phyloP scores from a whole-genome alignment of 306 rosid genomes.

The Cicer cuneatum region DNA sequence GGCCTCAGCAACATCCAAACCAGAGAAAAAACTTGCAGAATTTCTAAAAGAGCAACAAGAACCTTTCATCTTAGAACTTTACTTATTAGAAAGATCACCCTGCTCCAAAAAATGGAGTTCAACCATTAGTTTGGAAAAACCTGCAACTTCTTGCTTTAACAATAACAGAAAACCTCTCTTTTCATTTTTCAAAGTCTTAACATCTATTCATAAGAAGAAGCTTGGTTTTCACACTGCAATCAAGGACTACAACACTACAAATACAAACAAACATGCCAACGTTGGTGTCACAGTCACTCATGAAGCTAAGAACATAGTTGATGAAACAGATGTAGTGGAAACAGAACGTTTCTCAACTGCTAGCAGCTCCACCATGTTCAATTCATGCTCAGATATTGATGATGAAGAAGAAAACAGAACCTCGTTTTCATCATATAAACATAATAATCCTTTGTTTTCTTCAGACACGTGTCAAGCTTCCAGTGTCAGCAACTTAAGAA shows the following conservation, averaged over 20 bases:
- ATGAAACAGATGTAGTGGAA: conserved; percentile 46
- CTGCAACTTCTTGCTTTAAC: conserved; percentile 38
- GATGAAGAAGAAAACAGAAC: conserved; percentile 38
- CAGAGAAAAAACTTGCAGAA: conserved; percentile 63
- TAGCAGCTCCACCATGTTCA: conserved; percentile 56
- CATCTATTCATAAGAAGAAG: conserved; percentile 53
- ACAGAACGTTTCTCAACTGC: conserved; percentile 61
- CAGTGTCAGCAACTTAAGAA: conserved; percentile 37
- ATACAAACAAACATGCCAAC: no score
- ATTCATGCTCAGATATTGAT: conserved; percentile 65
- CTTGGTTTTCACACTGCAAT: conserved; percentile 43
- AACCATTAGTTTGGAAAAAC: conserved; percentile 37
- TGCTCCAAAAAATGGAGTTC: conserved; percentile 37
- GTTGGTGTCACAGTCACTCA: no score
- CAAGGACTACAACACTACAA: background rate
- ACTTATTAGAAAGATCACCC: conserved; percentile 63
- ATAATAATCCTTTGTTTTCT: conserved; percentile 37
- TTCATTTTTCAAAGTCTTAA: conserved; percentile 51
- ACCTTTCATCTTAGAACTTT: conserved; percentile 71
- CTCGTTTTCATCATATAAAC: conserved; percentile 4
- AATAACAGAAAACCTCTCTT: conserved; percentile 46
- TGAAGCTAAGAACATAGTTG: background rate
- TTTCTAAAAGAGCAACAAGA: conserved; percentile 79
- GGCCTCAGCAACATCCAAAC: conserved; percentile 60
- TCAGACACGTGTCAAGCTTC: conserved; percentile 42